These are phyloP conservation scores for Vinca minor DNA, from an alignment of 257 asterid species.

Conservation along the genomic window DNA sequence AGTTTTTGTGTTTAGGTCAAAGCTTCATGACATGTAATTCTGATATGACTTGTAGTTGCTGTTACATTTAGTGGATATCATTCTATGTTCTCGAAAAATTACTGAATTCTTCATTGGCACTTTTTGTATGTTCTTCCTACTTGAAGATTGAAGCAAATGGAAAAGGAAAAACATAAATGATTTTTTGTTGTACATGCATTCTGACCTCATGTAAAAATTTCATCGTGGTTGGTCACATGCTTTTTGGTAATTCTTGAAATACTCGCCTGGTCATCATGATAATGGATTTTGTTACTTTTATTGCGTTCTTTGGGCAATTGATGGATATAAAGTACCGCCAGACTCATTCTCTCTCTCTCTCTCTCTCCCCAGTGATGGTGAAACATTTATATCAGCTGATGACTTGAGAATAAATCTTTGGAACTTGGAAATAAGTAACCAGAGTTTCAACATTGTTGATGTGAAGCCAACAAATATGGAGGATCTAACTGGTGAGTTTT, in stretches of 20 bases:
- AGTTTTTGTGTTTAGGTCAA: conserved; percentile 8
- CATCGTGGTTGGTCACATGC: not conserved
- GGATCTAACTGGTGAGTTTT: conserved; percentile 84
- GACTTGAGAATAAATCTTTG: conserved; percentile 96
- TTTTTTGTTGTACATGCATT: conserved; percentile 1
- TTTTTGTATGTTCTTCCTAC: not conserved
- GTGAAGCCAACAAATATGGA: conserved; percentile 97
- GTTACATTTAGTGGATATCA: not conserved
- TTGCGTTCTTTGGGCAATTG: not conserved
- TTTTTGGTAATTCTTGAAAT: not conserved
- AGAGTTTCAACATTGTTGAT: conserved; percentile 95
- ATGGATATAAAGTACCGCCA: not conserved
- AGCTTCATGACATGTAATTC: no score
- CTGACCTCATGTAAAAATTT: not conserved
- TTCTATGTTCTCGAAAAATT: not conserved
- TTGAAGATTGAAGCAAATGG: not conserved
- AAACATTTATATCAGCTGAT: conserved; percentile 98
- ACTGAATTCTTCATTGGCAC: not conserved
- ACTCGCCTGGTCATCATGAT: not conserved
- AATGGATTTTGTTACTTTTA: not conserved
- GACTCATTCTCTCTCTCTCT: not conserved
- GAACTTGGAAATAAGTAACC: conserved; percentile 97
- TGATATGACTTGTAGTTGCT: no score
- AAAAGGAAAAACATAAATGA: not conserved
- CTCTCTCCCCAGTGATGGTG: conserved; percentile 69